Evolutionary conservation across 805 yeast genomes (phyloP).

Genomic region (Starmerella khaoyaiensis): DNA sequence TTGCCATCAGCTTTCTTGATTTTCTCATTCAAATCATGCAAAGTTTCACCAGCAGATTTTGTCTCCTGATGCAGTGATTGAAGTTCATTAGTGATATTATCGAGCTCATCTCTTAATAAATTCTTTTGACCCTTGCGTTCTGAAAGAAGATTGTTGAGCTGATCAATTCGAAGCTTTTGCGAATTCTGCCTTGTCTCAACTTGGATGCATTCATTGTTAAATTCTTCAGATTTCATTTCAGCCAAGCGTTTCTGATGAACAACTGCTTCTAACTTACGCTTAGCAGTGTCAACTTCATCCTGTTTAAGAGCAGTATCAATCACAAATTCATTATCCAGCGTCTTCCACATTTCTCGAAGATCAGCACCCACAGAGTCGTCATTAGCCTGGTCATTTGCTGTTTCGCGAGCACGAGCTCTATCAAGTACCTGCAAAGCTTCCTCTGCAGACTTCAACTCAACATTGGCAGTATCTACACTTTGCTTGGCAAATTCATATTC

Average conservation of each 20-base stretch:
- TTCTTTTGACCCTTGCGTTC: constrained; percentile 13
- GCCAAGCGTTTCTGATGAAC: too few species aligned
- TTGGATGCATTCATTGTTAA: constrained; percentile 3
- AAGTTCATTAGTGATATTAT: constrained; percentile 12
- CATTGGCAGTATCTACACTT: background rate
- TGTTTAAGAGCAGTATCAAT: constrained; percentile 5
- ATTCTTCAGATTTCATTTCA: constrained; percentile 4
- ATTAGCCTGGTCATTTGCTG: background rate
- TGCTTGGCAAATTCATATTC: constrained; percentile 19
- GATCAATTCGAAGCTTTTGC: constrained; percentile 2
- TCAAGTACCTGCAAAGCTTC: constrained; percentile 4
- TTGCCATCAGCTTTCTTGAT: constrained; percentile 64
- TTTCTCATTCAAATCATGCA: constrained; percentile 45
- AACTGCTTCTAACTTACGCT: background rate
- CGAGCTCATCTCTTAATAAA: constrained; percentile 15
- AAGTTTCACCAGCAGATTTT: constrained; percentile 30
- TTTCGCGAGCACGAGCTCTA: constrained; percentile 10
- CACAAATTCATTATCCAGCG: constrained; percentile 7
- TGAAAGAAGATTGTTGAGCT: constrained; percentile 10
- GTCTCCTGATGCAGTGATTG: constrained; percentile 21
- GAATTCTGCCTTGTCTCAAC: constrained; percentile 4
- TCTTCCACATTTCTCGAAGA: constrained; percentile 7
- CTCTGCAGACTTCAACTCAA: constrained; percentile 5
- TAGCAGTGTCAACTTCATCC: constrained; percentile 5
- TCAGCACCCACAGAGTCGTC: background rate